These are phyloP conservation scores for Parachaetomium inaequale DNA, from an alignment of 495 filamentous ascomycete species.

Conservation along the genomic window DNA sequence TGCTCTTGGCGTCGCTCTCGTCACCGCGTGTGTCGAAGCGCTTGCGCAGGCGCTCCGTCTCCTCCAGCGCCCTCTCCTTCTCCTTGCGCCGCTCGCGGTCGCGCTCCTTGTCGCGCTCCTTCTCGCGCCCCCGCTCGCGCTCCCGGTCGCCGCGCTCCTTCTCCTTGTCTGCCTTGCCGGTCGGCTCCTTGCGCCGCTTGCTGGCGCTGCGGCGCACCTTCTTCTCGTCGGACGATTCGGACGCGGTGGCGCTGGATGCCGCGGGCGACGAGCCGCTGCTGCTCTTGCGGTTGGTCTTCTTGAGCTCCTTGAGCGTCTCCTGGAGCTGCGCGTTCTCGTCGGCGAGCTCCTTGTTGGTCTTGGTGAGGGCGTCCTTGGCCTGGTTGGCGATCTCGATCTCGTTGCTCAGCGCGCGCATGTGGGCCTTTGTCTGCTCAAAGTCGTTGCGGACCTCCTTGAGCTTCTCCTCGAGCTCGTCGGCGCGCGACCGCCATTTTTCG, in stretches of 20 bases:
- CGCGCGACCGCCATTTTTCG: slow-evolving; percentile 27
- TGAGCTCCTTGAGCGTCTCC: slow-evolving; percentile 71
- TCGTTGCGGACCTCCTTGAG: slow-evolving; percentile 42
- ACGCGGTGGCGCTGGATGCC: slow-evolving; percentile 23
- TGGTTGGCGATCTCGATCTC: slow-evolving; percentile 60
- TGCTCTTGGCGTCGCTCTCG: slow-evolving; percentile 34
- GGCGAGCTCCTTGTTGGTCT: slow-evolving; percentile 78
- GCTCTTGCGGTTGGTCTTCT: slow-evolving; percentile 55
- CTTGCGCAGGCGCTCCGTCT: slow-evolving; percentile 30
- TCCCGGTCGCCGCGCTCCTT: too few relatives aligned
- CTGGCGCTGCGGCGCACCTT: slow-evolving; percentile 29
- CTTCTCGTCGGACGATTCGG: slow-evolving; percentile 30
- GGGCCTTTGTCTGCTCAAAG: slow-evolving; percentile 66
- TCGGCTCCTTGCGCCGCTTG: slow-evolving; percentile 24
- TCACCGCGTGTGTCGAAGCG: slow-evolving; percentile 28
- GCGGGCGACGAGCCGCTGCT: slow-evolving; percentile 18
- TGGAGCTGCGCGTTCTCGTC: slow-evolving; percentile 85
- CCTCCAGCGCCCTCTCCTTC: slow-evolving; percentile 18
- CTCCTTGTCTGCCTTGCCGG: slow-evolving; percentile 23
- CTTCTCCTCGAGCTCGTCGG: slow-evolving; percentile 46
- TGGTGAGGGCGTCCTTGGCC: slow-evolving; percentile 67
- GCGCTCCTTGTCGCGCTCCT: slow-evolving; percentile 21
- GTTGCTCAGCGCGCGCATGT: slow-evolving; percentile 80
- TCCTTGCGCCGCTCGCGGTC: slow-evolving; percentile 23
- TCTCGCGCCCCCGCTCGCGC: slow-evolving; percentile 22